Evolutionary conservation across 139 green algal genomes (phyloP).

Genomic region (Pleodorina starrii): DNA sequence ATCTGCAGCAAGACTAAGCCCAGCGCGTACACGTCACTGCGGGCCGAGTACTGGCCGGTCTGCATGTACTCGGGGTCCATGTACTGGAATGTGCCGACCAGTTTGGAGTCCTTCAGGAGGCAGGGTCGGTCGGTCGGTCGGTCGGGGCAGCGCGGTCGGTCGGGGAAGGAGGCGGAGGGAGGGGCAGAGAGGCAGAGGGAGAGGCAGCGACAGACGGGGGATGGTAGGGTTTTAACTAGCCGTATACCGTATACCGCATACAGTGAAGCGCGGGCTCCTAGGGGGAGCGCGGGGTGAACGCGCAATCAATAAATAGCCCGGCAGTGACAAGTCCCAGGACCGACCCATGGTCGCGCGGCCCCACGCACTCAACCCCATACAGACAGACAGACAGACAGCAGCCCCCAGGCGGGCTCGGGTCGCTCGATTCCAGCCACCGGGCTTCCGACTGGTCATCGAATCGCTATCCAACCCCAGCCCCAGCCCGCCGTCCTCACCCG

Average conservation of each 20-base stretch:
- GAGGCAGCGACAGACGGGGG: neutral
- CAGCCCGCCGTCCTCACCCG: neutral
- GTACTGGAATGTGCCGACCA: constrained; percentile 72
- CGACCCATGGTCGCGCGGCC: too few species aligned
- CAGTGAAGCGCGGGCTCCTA: too few species aligned
- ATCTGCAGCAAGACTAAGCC: constrained; percentile 53
- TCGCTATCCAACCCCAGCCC: too few species aligned
- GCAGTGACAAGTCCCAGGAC: too few species aligned
- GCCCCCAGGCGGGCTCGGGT: too few species aligned
- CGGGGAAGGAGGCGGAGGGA: too few species aligned
- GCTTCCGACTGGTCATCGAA: neutral
- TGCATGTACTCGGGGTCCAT: constrained; percentile 78
- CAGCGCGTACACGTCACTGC: constrained; percentile 70
- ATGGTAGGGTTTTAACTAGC: too few species aligned
- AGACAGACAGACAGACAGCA: neutral
- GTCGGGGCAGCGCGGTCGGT: too few species aligned
- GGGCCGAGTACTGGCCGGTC: constrained; percentile 62
- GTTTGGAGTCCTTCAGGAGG: constrained; percentile 58
- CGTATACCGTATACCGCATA: too few species aligned
- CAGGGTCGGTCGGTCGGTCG: neutral
- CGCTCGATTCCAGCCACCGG: neutral
- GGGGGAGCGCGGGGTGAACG: too few species aligned
- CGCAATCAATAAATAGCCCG: too few species aligned
- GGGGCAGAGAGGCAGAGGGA: neutral
- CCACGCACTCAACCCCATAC: too few species aligned